Evolutionary conservation across 129 eudicot species (phyloP).

Genomic region (Chrysanthemum seticuspe): DNA sequence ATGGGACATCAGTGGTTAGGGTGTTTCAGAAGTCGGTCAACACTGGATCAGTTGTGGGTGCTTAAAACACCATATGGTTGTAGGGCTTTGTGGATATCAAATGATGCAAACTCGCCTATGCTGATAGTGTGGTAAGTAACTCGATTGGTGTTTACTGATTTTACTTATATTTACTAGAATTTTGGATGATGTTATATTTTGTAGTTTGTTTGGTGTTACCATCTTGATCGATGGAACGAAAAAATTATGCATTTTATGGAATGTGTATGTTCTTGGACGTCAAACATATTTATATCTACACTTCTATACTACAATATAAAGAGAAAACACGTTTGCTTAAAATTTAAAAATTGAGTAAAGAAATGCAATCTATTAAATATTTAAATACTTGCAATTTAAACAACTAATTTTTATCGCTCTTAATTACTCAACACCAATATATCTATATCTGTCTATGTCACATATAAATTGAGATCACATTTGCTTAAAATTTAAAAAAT

Average conservation of each 20-base stretch:
- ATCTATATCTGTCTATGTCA: too few species aligned
- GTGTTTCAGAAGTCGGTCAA: slow-evolving; percentile 65
- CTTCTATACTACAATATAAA: too few species aligned
- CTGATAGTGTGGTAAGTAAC: neutral
- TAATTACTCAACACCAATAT: too few species aligned
- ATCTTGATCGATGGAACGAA: neutral
- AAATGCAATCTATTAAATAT: too few species aligned
- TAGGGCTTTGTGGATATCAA: slow-evolving; percentile 14
- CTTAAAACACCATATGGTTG: slow-evolving; percentile 10
- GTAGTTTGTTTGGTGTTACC: slow-evolving; percentile 10
- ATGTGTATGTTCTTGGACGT: too few species aligned
- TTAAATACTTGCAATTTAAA: too few species aligned
- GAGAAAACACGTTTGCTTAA: too few species aligned
- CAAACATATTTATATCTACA: too few species aligned
- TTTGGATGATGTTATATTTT: slow-evolving; percentile 8
- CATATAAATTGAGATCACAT: too few species aligned
- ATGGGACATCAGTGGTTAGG: slow-evolving; percentile 74
- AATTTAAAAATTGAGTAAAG: too few species aligned
- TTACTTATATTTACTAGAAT: neutral
- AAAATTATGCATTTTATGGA: slow-evolving; percentile 17
- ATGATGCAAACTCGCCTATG: slow-evolving; percentile 15
- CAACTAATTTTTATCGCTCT: too few species aligned
- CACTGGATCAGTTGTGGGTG: slow-evolving; percentile 42
- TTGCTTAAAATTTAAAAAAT: too few species aligned
- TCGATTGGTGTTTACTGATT: neutral